Evolutionary conservation across 202 grass and related monocot species (phyloP).

Genomic region (Brachypodium distachyon): DNA sequence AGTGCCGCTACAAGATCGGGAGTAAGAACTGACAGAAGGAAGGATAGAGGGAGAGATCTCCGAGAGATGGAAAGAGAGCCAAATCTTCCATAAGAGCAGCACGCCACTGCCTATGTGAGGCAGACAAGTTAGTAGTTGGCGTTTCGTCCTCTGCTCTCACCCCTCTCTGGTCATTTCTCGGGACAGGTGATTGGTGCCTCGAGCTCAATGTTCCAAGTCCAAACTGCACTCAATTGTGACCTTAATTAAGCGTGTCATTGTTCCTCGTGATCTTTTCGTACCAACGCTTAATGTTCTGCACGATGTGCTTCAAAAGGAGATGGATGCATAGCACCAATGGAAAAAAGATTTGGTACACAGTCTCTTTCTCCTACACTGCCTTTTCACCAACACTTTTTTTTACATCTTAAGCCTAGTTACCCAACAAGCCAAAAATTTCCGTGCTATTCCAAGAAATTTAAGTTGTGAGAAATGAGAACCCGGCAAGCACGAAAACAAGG

Average conservation of each 20-base stretch:
- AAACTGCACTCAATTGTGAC: not conserved
- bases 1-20: too few species aligned
- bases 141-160: not conserved
- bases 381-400: too few species aligned
- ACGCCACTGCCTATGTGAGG: constrained; percentile 1
- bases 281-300: not conserved
- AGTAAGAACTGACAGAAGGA: too few species aligned
- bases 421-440: too few species aligned
- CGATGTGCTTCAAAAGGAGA: not conserved
- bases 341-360: not conserved
- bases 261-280: not conserved
- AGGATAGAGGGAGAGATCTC: not conserved
- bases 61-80: constrained; percentile 2
- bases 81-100: not conserved
- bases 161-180: not conserved
- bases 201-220: not conserved
- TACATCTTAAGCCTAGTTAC: too few species aligned
- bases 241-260: not conserved
- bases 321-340: not conserved
- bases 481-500: not conserved
- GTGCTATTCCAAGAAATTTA: too few species aligned
- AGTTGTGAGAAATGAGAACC: too few species aligned
- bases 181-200: not conserved
- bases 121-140: not conserved
- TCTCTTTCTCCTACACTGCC: not conserved